Conservation (phyloP, 1,284 basidiomycete genomes). For the Trichosporon faecale region DNA sequence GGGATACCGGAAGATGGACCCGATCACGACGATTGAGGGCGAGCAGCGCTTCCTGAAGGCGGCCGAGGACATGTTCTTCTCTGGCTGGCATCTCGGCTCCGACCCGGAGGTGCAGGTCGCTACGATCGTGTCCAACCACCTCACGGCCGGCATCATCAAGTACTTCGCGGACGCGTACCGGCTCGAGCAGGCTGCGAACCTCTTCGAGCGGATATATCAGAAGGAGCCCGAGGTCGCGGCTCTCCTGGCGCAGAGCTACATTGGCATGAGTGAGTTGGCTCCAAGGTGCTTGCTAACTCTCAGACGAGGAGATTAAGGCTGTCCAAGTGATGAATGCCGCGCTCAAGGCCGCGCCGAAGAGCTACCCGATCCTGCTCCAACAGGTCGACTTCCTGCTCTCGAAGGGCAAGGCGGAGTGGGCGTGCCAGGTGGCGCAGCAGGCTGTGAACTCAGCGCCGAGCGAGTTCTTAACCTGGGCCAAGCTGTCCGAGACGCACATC, state of each 20-base stretch:
- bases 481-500: conserved; percentile 91
- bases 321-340: conserved; percentile 88
- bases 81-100: conserved; percentile 96
- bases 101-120: conserved; percentile 99
- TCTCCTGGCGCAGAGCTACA: conserved; percentile 81
- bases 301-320: conserved; percentile 97
- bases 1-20: conserved; percentile 92
- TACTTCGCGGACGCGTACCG: conserved; percentile 93
- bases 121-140: conserved; percentile 93
- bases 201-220: conserved; percentile 86
- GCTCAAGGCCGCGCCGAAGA: conserved; percentile 80
- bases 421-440: conserved; percentile 83
- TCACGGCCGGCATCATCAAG: conserved; percentile 91
- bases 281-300: background rate
- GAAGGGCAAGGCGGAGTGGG: conserved; percentile 84
- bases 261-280: conserved; percentile 85
- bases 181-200: conserved; percentile 82
- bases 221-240: conserved; percentile 87
- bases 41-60: conserved; percentile 88
- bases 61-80: conserved; percentile 83
- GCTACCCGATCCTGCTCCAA: conserved; percentile 87
- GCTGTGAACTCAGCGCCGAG: conserved; percentile 97
- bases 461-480: conserved; percentile 99
- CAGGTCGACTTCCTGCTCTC: conserved; percentile 86
- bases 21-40: conserved; percentile 82